Percentiles rank a stretch among this genome's conserved stretches.
These are phyloP conservation scores for Coccinonectria pachysandricola DNA, from an alignment of 2,329 filamentous ascomycete species.

Conservation along the genomic window DNA sequence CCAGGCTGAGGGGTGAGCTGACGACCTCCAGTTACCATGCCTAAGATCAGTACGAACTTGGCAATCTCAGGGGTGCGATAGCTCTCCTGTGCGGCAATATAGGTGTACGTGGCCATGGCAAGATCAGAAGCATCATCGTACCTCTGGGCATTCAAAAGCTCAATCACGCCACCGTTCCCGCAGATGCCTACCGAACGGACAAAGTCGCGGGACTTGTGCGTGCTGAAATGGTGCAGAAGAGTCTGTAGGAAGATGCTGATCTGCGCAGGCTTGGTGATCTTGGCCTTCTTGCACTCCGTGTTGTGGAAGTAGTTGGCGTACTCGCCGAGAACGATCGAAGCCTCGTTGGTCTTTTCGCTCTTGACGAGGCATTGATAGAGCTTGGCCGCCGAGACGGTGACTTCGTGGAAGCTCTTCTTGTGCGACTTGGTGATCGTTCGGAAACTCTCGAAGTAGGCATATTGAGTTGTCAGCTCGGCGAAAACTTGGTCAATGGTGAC, in stretches of 20 bases:
- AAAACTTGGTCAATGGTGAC: constrained; percentile 30
- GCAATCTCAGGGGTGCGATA: constrained; percentile 20
- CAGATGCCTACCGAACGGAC: constrained; percentile 27
- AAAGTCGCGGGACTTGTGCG: constrained; percentile 23
- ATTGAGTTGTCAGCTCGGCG: constrained; percentile 32
- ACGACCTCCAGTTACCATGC: constrained; percentile 22
- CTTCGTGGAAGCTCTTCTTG: constrained; percentile 18
- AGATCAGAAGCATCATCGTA: neutral
- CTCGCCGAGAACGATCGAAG: neutral
- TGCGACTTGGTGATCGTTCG: constrained; percentile 26
- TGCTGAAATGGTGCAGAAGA: constrained; percentile 24
- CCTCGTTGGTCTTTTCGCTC: neutral
- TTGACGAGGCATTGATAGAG: neutral
- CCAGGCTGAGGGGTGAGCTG: constrained; percentile 15
- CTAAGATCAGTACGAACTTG: constrained; percentile 25
- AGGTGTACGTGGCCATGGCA: constrained; percentile 5
- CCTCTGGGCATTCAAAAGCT: constrained; percentile 15
- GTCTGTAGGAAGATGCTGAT: constrained; percentile 22
- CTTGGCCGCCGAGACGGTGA: neutral
- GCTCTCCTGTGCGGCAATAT: constrained; percentile 21
- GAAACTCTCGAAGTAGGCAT: constrained; percentile 29
- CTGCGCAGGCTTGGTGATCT: constrained; percentile 18
- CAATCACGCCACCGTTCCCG: constrained; percentile 16
- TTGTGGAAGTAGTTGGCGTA: neutral
- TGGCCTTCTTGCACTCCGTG: neutral